phyloP scores from a whole-genome alignment of 2,329 filamentous ascomycete species.

The Colletotrichum spinosum region DNA sequence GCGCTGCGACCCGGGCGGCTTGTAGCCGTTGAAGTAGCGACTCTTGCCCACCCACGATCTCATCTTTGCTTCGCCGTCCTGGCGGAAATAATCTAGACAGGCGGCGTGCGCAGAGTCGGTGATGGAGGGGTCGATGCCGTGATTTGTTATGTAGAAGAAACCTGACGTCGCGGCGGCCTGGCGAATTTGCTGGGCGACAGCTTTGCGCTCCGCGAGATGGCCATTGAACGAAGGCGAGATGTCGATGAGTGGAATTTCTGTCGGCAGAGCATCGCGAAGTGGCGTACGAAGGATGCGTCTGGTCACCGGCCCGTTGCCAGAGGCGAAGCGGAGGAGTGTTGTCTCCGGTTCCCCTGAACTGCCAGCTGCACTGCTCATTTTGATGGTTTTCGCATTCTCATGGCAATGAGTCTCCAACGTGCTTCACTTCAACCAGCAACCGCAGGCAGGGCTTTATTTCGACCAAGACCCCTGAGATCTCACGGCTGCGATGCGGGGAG shows the following conservation, averaged over 20 bases:
- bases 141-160: constrained; percentile 67
- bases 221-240: constrained; percentile 54
- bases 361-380: not conserved
- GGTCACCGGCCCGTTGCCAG: constrained; percentile 51
- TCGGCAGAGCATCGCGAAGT: constrained; percentile 49
- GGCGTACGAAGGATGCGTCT: constrained; percentile 49
- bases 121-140: constrained; percentile 53
- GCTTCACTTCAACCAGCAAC: no score
- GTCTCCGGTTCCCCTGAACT: constrained; percentile 31
- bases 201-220: constrained; percentile 48
- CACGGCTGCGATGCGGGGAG: no score
- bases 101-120: constrained; percentile 46
- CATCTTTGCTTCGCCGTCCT: constrained; percentile 57
- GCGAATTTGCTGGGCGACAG: constrained; percentile 55
- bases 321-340: constrained; percentile 48
- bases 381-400: no score
- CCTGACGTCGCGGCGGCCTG: constrained; percentile 61
- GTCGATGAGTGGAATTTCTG: constrained; percentile 67
- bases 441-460: no score
- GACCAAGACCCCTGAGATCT: no score
- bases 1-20: constrained; percentile 52
- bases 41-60: constrained; percentile 49
- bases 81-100: constrained; percentile 60
- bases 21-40: constrained; percentile 61
- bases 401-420: no score